These are phyloP conservation scores for Gentiana straminea DNA, from an alignment of 257 asterid genomes.

Conservation along the genomic window DNA sequence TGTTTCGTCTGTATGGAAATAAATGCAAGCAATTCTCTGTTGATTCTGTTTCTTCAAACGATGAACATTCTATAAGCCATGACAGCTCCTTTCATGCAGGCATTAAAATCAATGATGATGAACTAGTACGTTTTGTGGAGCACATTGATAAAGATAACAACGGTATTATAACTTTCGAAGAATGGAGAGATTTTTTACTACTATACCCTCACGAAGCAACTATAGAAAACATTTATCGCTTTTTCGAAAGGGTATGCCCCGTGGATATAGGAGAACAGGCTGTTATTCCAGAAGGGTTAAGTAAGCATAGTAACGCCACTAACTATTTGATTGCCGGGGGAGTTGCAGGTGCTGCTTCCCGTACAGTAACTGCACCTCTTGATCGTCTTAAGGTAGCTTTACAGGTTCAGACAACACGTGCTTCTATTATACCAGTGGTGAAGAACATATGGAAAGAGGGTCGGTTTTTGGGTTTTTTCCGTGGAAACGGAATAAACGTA, in stretches of 20 bases:
- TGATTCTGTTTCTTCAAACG: neutral
- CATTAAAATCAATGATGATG: constrained; percentile 79
- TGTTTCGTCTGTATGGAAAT: too few species aligned
- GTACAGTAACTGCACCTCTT: constrained; percentile 92
- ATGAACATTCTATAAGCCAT: constrained; percentile 50
- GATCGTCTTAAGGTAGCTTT: constrained; percentile 82
- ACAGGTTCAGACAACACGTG: constrained; percentile 81
- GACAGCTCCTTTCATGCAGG: constrained; percentile 76
- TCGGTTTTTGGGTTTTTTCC: constrained; percentile 54
- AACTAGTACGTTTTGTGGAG: constrained; percentile 94
- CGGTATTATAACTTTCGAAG: constrained; percentile 92
- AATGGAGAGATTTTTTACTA: constrained; percentile 94
- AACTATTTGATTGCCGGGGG: constrained; percentile 92
- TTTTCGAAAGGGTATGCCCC: constrained; percentile 88
- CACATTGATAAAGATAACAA: constrained; percentile 91
- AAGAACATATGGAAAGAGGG: constrained; percentile 67
- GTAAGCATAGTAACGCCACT: constrained; percentile 72
- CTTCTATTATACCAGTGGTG: constrained; percentile 57
- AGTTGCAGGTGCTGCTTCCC: constrained; percentile 97
- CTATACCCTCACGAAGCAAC: constrained; percentile 97
- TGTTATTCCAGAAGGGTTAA: constrained; percentile 88
- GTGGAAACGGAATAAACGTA: constrained; percentile 91
- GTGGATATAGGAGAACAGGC: constrained; percentile 97
- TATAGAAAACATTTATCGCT: constrained; percentile 76
- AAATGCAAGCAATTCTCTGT: too few species aligned